Evolutionary conservation across 2,329 filamentous ascomycete genomes (phyloP).

Genomic region (Sphaerulina populicola): DNA sequence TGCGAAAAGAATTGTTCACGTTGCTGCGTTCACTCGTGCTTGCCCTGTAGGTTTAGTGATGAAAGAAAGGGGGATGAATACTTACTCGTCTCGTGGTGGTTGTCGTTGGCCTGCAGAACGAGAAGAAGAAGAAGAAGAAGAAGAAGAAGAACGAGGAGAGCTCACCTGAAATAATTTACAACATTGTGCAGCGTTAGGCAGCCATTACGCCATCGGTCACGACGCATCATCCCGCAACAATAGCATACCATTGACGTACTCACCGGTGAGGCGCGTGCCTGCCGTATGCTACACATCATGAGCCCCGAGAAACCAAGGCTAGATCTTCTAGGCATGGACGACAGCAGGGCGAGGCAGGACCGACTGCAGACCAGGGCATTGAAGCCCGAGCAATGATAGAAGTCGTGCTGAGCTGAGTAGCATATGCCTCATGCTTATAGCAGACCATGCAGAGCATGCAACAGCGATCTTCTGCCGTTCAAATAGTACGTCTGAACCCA

Average conservation of each 20-base stretch:
- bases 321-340: too few species aligned
- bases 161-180: background rate
- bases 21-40: slow-evolving; percentile 7
- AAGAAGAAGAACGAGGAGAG: background rate
- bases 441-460: too few species aligned
- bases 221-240: background rate
- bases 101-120: background rate
- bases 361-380: too few species aligned
- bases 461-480: too few species aligned
- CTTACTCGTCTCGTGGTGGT: background rate
- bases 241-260: background rate
- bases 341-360: too few species aligned
- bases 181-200: background rate
- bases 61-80: background rate
- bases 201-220: background rate
- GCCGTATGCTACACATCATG: background rate
- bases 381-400: too few species aligned
- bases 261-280: background rate
- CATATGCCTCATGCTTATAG: too few species aligned
- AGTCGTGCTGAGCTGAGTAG: too few species aligned
- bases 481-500: too few species aligned
- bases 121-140: background rate
- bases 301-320: background rate
- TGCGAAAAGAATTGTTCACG: background rate
- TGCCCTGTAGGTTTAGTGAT: background rate